Conservation (phyloP, 805 yeast genomes). For the Metschnikowia henanensis region DNA sequence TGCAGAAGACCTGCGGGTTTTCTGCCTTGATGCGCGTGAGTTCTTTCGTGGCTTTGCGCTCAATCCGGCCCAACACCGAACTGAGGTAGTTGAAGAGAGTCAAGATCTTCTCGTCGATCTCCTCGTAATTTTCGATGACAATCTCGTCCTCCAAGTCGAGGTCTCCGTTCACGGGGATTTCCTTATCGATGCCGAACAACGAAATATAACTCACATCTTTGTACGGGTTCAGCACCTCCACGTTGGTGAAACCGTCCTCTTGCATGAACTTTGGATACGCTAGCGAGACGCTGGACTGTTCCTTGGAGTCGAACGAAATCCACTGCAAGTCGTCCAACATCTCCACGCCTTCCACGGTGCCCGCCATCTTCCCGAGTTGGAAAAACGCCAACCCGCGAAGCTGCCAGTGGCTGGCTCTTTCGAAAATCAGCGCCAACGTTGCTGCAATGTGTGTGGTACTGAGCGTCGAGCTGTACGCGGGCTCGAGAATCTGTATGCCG, state of each 20-base stretch:
- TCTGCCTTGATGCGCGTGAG: conserved; percentile 53
- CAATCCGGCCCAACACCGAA: conserved; percentile 36
- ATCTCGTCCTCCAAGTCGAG: conserved; percentile 18
- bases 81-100: conserved; percentile 52
- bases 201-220: conserved; percentile 15
- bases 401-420: conserved; percentile 46
- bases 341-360: conserved; percentile 78
- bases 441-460: conserved; percentile 35
- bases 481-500: conserved; percentile 55
- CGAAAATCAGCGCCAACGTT: conserved; percentile 45
- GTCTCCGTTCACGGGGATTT: conserved; percentile 6
- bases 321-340: conserved; percentile 81
- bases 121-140: conserved; percentile 15
- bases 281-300: conserved; percentile 2
- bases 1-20: conserved; percentile 54
- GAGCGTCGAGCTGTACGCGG: conserved; percentile 25
- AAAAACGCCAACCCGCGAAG: conserved; percentile 77
- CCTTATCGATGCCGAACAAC: conserved; percentile 14
- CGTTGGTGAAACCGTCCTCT: conserved; percentile 14
- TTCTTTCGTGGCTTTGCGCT: conserved; percentile 57
- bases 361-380: conserved; percentile 71
- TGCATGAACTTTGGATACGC: conserved; percentile 20
- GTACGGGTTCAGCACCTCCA: conserved; percentile 17
- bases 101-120: conserved; percentile 26
- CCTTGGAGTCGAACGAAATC: conserved; percentile 29